phyloP scores from a whole-genome alignment of 495 filamentous ascomycete genomes.

The Xylaria nigripes region DNA sequence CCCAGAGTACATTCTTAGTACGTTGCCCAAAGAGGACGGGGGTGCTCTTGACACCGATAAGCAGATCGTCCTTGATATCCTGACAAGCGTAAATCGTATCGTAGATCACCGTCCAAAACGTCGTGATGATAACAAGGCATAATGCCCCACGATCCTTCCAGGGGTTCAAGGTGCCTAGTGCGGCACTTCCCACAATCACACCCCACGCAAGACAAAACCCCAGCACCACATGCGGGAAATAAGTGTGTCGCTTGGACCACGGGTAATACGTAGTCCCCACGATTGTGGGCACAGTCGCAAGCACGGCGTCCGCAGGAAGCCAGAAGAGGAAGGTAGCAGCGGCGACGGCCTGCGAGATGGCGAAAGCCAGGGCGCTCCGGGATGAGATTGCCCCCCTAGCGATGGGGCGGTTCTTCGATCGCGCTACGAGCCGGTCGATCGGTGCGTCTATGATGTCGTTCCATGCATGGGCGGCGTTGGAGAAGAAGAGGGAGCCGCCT shows the following conservation, averaged over 20 bases:
- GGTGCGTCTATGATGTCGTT: conserved; percentile 4
- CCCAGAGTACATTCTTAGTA: conserved; percentile 5
- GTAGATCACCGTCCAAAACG: conserved; percentile 33
- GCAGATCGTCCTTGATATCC: conserved; percentile 35
- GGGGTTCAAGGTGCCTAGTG: not conserved
- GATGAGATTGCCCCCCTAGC: not conserved
- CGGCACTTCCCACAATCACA: not conserved
- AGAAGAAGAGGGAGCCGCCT: not conserved
- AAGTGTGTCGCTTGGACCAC: not conserved
- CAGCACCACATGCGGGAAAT: not conserved
- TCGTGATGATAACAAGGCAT: conserved; percentile 4
- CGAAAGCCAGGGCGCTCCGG: not conserved
- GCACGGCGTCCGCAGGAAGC: not conserved
- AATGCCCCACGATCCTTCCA: not conserved
- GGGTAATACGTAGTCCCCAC: not conserved
- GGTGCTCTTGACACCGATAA: conserved; percentile 29
- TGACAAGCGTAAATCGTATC: conserved; percentile 40
- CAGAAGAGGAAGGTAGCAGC: not conserved
- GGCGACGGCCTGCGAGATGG: not conserved
- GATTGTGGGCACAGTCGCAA: not conserved
- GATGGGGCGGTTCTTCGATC: not conserved
- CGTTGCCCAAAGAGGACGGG: conserved; percentile 25
- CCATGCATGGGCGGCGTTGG: not conserved
- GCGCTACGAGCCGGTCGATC: not conserved
- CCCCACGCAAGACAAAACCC: not conserved